Base-by-base conservation (phyloP, 2,329 filamentous ascomycete genomes). In the Nemania abortiva region DNA sequence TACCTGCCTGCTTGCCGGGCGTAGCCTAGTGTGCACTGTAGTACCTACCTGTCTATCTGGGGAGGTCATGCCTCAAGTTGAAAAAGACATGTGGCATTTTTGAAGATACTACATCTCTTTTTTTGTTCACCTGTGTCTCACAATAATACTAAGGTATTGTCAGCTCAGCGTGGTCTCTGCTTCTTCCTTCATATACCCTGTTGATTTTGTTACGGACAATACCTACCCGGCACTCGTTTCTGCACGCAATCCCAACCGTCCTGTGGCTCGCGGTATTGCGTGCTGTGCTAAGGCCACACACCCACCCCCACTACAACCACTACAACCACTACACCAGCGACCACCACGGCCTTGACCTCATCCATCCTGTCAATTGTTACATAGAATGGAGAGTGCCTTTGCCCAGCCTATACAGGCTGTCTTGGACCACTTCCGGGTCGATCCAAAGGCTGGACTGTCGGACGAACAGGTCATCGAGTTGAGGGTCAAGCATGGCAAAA, bases 301-400 rank as follows among this genome's bases (percentile, higher is more conserved):
- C 50, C 39, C 39, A 31, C 50, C 50, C 66, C 72, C 63, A 63
- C 62, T 63, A 61, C 63, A 50, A 54, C 39, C 59, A 59, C 54
- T n/a, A n/a, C n/a, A n/a, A n/a, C n/a, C n/a, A n/a, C n/a, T n/a
- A n/a, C 37, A 66, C 63, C 63, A 63, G 63, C 29, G 55, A 39
- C 42, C 29, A 45, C 71, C 62, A 18, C 20, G 47, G n/a, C 18
- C 42, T 57, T 11, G 50, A 61, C 57, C 54, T 61, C 74, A 65
- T 37, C 71, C 27, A n/a, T 13, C 42, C 31, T 34, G 47, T 67
- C 69, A 39, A 58, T 66, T 65, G 75, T 66, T 65, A 74, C 69
- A 68, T 37, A 37, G 34, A 37, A 91, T 92, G 89, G 88, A 91
- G 74, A 86, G 84, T 82, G 89, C 90, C 73, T 91, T 88, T 76